These are phyloP conservation scores for Zygotorulaspora chibaensis DNA, from an alignment of 805 yeast species.

Conservation along the genomic window DNA sequence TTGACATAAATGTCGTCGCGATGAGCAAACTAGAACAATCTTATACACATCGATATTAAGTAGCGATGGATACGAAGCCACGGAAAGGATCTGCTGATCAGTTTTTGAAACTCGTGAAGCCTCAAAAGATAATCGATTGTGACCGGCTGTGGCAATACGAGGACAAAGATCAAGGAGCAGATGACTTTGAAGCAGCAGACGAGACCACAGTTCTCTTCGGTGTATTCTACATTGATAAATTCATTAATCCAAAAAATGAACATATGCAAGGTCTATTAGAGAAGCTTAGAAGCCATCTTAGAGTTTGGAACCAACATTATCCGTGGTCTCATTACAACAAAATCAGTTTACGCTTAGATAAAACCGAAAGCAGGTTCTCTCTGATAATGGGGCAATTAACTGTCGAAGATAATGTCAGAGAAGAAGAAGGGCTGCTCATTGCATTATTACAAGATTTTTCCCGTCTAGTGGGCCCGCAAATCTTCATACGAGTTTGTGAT, in stretches of 20 bases:
- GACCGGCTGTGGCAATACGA: constrained; percentile 28
- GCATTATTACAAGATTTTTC: constrained; percentile 40
- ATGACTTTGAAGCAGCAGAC: constrained; percentile 19
- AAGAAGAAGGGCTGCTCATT: constrained; percentile 45
- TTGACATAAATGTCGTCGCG: too few species aligned
- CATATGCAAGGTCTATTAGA: constrained; percentile 1
- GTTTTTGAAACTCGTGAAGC: constrained; percentile 9
- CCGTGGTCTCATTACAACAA: constrained; percentile 41
- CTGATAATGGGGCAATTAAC: constrained; percentile 34
- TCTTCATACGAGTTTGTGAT: constrained; percentile 46
- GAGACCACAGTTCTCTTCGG: constrained; percentile 29
- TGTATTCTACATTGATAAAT: constrained; percentile 25
- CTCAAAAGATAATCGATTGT: constrained; percentile 5
- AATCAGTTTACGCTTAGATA: constrained; percentile 21
- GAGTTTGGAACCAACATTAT: constrained; percentile 38
- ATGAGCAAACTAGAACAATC: too few species aligned
- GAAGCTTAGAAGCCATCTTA: constrained; percentile 10
- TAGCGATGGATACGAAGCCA: too few species aligned
- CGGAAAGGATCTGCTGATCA: background rate
- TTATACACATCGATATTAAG: too few species aligned
- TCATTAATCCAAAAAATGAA: background rate
- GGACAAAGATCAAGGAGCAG: constrained; percentile 13
- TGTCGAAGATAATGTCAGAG: constrained; percentile 40
- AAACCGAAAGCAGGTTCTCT: constrained; percentile 10
- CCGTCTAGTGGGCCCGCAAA: constrained; percentile 25